A percentile compares a stretch with the other conserved stretches of the same genome.
Conservation (phyloP, 139 green algal species). For the Micractinium sp. region DNA sequence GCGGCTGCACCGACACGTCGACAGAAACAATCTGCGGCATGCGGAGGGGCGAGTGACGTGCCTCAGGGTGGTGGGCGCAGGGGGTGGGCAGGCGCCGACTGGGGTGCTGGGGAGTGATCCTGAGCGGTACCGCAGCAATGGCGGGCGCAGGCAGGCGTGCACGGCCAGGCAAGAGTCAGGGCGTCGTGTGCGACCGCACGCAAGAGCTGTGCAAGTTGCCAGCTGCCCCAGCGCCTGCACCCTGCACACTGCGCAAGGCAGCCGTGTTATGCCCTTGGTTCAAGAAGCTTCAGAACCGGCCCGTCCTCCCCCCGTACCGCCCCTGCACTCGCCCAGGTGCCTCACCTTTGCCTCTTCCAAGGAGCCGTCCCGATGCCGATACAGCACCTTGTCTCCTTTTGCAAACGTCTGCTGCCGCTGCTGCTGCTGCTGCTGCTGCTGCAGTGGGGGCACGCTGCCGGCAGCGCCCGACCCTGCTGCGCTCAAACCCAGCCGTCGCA, state of each 20-base stretch:
- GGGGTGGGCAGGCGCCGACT: too few relatives aligned
- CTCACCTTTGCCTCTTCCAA: slow-evolving; percentile 11
- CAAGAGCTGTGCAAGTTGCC: not conserved
- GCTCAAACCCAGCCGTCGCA: not conserved
- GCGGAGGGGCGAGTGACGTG: not conserved
- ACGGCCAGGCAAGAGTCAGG: not conserved
- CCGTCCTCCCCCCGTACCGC: not conserved
- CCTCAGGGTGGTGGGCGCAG: not conserved
- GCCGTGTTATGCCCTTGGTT: too few relatives aligned
- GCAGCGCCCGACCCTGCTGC: not conserved
- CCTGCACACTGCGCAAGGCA: too few relatives aligned
- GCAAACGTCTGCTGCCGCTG: slow-evolving; percentile 28
- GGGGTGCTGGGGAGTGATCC: not conserved
- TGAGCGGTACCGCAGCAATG: not conserved
- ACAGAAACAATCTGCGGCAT: slow-evolving; percentile 12
- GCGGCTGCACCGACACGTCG: slow-evolving; percentile 30
- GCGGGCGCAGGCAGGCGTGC: not conserved
- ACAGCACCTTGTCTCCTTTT: slow-evolving; percentile 16
- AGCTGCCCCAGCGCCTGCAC: too few relatives aligned
- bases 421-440: not conserved
- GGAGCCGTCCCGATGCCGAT: slow-evolving; percentile 14
- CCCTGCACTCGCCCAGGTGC: too few relatives aligned
- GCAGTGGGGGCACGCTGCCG: not conserved
- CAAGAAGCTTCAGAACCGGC: too few relatives aligned
- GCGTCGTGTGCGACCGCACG: too few relatives aligned